These are phyloP conservation scores for Morella rubra DNA, from an alignment of 306 rosid species.

Conservation along the genomic window DNA sequence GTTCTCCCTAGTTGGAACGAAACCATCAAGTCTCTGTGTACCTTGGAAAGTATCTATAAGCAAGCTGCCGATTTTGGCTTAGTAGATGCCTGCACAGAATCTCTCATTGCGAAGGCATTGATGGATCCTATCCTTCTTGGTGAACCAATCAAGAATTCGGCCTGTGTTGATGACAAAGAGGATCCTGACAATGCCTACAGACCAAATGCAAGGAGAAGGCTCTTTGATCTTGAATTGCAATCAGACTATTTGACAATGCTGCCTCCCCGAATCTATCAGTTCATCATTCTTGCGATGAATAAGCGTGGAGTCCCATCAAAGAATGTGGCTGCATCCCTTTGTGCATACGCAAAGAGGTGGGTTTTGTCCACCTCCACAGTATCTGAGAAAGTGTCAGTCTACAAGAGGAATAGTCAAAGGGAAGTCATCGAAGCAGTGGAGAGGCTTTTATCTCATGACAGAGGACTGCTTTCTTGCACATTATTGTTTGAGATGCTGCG, in stretches of 20 bases:
- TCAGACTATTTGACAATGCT: constrained; percentile 42
- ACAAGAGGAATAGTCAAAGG: constrained; percentile 31
- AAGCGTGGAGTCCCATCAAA: constrained; percentile 27
- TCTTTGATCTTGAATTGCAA: constrained; percentile 37
- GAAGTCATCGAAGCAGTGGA: constrained; percentile 57
- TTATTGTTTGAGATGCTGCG: constrained; percentile 41
- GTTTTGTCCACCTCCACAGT: constrained; percentile 11
- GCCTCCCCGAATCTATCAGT: constrained; percentile 45
- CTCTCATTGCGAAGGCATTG: constrained; percentile 38
- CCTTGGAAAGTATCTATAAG: constrained; percentile 35
- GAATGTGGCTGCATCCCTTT: constrained; percentile 40
- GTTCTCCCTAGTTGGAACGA: constrained; percentile 55
- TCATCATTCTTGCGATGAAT: constrained; percentile 37
- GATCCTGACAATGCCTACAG: not conserved
- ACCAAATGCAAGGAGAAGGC: constrained; percentile 45
- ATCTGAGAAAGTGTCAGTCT: constrained; percentile 22
- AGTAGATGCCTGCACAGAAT: constrained; percentile 40
- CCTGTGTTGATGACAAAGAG: constrained; percentile 2
- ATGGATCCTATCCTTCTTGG: constrained; percentile 44
- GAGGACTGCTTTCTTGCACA: constrained; percentile 35
- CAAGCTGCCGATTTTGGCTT: constrained; percentile 42
- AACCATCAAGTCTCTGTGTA: constrained; percentile 42
- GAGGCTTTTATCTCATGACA: constrained; percentile 48
- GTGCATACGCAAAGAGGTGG: constrained; percentile 45
- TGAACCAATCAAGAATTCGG: constrained; percentile 30